Evolutionary conservation across 805 yeast species (phyloP).

Genomic region (Candida arabinofermentans): DNA sequence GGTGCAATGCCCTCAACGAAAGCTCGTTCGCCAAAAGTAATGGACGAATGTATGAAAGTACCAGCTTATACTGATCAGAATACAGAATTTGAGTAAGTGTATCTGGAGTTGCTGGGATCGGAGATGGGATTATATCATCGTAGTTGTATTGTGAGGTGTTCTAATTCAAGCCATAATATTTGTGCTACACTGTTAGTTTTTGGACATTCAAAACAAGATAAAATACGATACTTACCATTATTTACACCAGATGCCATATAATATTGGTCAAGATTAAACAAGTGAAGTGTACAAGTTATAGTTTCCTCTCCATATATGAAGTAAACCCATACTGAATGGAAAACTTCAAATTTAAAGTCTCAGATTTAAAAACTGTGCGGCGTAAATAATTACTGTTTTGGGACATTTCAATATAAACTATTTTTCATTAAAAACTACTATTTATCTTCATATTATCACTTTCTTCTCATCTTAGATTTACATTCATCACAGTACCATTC

Average conservation of each 20-base stretch:
- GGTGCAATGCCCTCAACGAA: constrained; percentile 64
- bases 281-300: too few relatives aligned
- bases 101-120: constrained; percentile 5
- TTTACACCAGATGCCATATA: too few relatives aligned
- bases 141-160: background rate
- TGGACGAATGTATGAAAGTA: constrained; percentile 59
- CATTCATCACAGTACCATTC: constrained; percentile 81
- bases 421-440: background rate
- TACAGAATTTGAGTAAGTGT: constrained; percentile 62
- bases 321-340: too few relatives aligned
- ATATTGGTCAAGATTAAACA: too few relatives aligned
- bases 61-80: constrained; percentile 60
- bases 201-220: too few relatives aligned
- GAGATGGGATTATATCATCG: constrained; percentile 1
- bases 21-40: constrained; percentile 56
- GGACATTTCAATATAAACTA: background rate
- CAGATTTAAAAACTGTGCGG: background rate
- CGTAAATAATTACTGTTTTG: background rate
- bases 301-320: too few relatives aligned
- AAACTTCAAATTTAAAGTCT: too few relatives aligned
- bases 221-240: too few relatives aligned
- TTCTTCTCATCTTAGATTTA: constrained; percentile 21
- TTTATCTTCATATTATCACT: background rate
- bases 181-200: too few relatives aligned
- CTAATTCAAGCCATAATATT: background rate